Conservation (phyloP, 345 rosid species). For the Boechera stricta region DNA sequence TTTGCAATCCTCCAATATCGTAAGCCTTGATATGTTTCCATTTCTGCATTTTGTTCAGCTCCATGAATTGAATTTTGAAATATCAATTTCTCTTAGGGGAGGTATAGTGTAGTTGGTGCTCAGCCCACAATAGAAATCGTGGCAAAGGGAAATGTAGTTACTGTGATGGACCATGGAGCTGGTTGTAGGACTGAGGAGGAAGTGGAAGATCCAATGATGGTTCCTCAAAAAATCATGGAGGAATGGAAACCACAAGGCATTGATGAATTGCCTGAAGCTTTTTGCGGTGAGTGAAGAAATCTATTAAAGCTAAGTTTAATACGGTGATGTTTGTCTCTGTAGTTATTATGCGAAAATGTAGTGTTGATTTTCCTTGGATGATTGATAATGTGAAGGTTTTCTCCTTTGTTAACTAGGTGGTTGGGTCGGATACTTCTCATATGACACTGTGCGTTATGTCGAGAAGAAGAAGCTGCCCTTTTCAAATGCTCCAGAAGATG, state of each 20-base stretch:
- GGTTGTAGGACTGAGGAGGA: constrained; percentile 68
- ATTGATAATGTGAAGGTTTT: constrained; percentile 1
- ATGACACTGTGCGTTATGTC: constrained; percentile 86
- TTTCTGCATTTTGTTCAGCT: neutral
- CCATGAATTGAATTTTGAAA: constrained; percentile 3
- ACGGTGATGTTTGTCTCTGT: constrained; percentile 4
- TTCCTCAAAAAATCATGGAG: constrained; percentile 84
- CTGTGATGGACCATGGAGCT: constrained; percentile 77
- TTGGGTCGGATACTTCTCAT: constrained; percentile 96
- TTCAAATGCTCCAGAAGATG: constrained; percentile 73
- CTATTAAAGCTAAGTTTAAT: neutral
- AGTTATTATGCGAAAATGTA: neutral
- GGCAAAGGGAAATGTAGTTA: constrained; percentile 82
- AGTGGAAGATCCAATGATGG: constrained; percentile 90
- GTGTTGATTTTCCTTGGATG: neutral
- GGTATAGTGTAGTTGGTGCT: constrained; percentile 91
- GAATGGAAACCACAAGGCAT: constrained; percentile 80
- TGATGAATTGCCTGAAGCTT: constrained; percentile 87
- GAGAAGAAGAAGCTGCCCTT: constrained; percentile 93
- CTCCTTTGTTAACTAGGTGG: constrained; percentile 62
- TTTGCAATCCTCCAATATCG: constrained; percentile 62
- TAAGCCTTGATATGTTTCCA: constrained; percentile 40
- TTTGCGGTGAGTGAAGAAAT: constrained; percentile 63
- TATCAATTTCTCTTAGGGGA: constrained; percentile 55
- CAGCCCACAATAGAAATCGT: constrained; percentile 89